These are phyloP conservation scores for Triangularia setosa DNA, from an alignment of 2,329 filamentous ascomycete species.

Conservation along the genomic window DNA sequence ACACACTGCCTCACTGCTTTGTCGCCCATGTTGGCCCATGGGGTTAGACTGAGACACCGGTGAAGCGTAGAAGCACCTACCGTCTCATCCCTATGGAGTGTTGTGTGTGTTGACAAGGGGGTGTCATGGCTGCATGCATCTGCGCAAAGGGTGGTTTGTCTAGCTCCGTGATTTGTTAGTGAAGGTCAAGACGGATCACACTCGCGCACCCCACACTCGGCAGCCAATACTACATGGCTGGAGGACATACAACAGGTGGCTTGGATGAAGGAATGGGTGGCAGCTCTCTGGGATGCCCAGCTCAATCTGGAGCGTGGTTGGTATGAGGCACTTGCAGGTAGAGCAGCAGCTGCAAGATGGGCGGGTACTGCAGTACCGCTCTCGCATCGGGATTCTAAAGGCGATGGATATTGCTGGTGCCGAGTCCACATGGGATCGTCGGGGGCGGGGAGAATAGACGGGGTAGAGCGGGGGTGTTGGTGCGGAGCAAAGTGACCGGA, in stretches of 20 bases:
- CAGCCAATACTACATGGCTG: neutral
- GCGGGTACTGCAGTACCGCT: neutral
- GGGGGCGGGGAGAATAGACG: neutral
- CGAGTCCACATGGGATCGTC: neutral
- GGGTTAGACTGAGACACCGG: neutral
- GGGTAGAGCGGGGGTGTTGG: neutral
- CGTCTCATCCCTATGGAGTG: neutral
- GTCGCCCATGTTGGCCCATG: neutral
- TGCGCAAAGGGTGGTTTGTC: neutral
- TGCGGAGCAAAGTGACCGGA: neutral
- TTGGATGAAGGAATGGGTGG: neutral
- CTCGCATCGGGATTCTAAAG: neutral
- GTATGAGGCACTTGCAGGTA: neutral
- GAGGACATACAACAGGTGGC: neutral
- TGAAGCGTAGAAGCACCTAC: neutral
- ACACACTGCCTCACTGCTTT: neutral
- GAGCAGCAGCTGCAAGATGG: neutral
- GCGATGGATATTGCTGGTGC: neutral
- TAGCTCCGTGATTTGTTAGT: slow-evolving; percentile 4
- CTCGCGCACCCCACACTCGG: neutral
- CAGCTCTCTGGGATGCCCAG: neutral
- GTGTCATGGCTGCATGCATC: neutral
- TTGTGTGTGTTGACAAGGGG: neutral
- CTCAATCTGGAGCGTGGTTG: neutral
- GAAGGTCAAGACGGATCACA: slow-evolving; percentile 2